These are phyloP conservation scores for Chlamydomonas schloesseri DNA, from an alignment of 139 green algal species.

Conservation along the genomic window DNA sequence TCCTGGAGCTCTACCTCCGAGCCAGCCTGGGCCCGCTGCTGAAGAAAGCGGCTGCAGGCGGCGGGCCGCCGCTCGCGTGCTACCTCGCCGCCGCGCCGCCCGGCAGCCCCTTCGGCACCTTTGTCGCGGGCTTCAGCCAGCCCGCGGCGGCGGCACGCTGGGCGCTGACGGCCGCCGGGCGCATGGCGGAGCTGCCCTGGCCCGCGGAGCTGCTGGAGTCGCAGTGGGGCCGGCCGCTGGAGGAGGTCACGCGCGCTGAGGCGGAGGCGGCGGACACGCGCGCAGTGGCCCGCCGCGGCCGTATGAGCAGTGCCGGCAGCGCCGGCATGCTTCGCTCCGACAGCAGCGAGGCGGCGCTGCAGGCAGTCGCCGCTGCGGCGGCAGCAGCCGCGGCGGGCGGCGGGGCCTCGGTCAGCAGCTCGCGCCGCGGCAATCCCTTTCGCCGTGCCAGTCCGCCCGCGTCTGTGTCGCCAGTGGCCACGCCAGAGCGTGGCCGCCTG, in stretches of 20 bases:
- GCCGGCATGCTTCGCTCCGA: neutral
- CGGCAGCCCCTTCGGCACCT: slow-evolving; percentile 15
- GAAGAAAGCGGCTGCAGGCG: neutral
- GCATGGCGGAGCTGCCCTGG: slow-evolving; percentile 1
- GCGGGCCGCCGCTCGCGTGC: neutral
- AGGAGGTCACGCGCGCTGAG: neutral
- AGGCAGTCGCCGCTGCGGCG: too few species aligned
- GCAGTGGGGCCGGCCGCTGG: neutral
- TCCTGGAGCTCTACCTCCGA: slow-evolving; percentile 11
- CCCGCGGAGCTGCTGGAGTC: neutral
- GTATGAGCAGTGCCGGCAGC: neutral
- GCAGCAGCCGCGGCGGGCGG: too few species aligned
- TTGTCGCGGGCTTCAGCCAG: slow-evolving; percentile 6
- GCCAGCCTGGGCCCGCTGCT: slow-evolving; percentile 5
- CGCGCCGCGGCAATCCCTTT: too few species aligned
- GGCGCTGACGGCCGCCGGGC: neutral
- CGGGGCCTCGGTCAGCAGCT: too few species aligned
- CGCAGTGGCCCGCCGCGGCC: too few species aligned
- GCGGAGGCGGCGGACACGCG: neutral
- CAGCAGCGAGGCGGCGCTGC: neutral
- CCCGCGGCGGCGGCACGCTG: neutral
- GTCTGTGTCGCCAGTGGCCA: too few species aligned
- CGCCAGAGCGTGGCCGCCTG: too few species aligned
- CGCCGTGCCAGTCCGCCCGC: too few species aligned
- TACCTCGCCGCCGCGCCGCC: slow-evolving; percentile 3